These are phyloP conservation scores for Thymus mandschuricus DNA, from an alignment of 257 asterid species.

Conservation along the genomic window DNA sequence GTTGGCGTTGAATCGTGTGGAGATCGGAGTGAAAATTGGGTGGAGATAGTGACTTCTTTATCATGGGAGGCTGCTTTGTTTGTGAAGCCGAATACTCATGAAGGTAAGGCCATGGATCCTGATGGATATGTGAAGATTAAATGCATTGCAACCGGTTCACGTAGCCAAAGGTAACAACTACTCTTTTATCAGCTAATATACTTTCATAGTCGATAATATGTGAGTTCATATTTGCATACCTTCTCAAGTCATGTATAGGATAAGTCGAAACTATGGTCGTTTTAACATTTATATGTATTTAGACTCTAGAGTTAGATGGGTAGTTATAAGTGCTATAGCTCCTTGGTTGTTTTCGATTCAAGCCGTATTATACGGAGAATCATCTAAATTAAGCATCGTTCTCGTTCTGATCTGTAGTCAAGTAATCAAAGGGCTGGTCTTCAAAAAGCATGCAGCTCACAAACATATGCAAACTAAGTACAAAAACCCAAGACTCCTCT, in stretches of 20 bases:
- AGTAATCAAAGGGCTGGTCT: slow-evolving; percentile 78
- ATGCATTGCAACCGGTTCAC: slow-evolving; percentile 77
- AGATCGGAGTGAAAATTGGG: slow-evolving; percentile 58
- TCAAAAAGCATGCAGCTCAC: slow-evolving; percentile 93
- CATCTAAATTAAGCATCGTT: slow-evolving; percentile 25
- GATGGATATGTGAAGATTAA: slow-evolving; percentile 86
- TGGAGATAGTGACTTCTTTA: slow-evolving; percentile 70
- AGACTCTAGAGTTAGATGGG: too few relatives aligned
- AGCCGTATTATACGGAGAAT: not conserved
- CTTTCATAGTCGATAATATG: too few relatives aligned
- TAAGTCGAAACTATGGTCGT: not conserved
- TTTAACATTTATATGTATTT: too few relatives aligned
- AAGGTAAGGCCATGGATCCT: slow-evolving; percentile 90
- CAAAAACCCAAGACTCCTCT: slow-evolving; percentile 73
- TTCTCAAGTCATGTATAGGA: not conserved
- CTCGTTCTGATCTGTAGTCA: slow-evolving; percentile 50
- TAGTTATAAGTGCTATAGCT: not conserved
- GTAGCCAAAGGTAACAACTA: slow-evolving; percentile 61
- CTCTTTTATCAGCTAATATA: not conserved
- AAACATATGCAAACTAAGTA: slow-evolving; percentile 88
- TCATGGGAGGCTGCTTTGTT: slow-evolving; percentile 95
- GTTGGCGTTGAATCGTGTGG: slow-evolving; percentile 54
- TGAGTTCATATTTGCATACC: not conserved
- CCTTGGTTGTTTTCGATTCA: not conserved
- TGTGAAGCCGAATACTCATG: slow-evolving; percentile 73